Percentiles rank a stretch among this genome's conserved stretches.
These are phyloP conservation scores for Penicillium arizonense DNA, from an alignment of 495 filamentous ascomycete genomes.

Conservation along the genomic window DNA sequence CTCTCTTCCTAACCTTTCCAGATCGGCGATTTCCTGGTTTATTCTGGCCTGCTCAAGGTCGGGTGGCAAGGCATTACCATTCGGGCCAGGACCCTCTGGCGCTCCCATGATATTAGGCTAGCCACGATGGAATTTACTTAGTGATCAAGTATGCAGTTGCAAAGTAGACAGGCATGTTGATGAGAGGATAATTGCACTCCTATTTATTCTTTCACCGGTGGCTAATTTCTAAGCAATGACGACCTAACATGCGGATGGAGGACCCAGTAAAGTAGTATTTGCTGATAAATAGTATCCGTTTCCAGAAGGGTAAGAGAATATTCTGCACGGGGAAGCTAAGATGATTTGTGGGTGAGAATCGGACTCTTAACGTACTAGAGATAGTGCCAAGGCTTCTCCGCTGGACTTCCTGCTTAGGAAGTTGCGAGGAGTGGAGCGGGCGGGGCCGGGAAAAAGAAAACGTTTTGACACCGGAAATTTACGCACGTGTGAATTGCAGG, in stretches of 20 bases:
- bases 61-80: neutral
- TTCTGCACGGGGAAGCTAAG: neutral
- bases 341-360: constrained; percentile 3
- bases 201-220: neutral
- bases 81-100: neutral
- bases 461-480: too few relatives aligned
- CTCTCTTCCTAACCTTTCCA: constrained; percentile 70
- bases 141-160: neutral
- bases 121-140: neutral
- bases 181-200: neutral
- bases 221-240: constrained; percentile 7
- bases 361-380: neutral
- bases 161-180: neutral
- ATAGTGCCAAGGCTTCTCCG: constrained; percentile 14
- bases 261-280: constrained; percentile 1
- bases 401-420: constrained; percentile 17
- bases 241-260: neutral
- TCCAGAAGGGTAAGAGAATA: neutral
- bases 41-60: neutral
- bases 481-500: neutral
- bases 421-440: constrained; percentile 22
- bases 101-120: neutral
- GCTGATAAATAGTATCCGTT: constrained; percentile 1
- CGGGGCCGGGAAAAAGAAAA: neutral
- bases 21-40: constrained; percentile 7